These are phyloP conservation scores for Saccharomyces pastorianus DNA, from an alignment of 1,139 yeast genomes.

Conservation along the genomic window DNA sequence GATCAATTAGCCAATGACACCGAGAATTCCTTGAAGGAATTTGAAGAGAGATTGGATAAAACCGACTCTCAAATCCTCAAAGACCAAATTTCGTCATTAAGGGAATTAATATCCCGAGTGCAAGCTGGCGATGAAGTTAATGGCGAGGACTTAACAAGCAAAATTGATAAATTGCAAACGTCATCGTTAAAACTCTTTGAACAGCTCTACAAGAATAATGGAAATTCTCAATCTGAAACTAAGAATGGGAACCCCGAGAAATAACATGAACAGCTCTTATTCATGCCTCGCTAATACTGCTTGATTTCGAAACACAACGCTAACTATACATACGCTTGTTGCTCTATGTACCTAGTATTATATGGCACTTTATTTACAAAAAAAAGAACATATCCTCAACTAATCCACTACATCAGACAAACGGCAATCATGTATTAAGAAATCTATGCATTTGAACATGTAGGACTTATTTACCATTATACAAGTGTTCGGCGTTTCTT, in stretches of 20 bases:
- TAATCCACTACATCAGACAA: neutral
- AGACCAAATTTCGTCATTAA: slow-evolving; percentile 66
- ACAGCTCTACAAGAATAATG: slow-evolving; percentile 79
- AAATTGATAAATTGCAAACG: slow-evolving; percentile 45
- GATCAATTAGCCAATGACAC: slow-evolving; percentile 95
- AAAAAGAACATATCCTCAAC: neutral
- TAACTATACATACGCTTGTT: neutral
- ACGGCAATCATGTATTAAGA: neutral
- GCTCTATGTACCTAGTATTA: neutral
- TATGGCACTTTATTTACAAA: neutral
- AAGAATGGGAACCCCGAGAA: neutral
- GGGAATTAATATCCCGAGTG: slow-evolving; percentile 88
- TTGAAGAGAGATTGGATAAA: slow-evolving; percentile 85
- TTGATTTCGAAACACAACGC: neutral
- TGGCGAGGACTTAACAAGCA: slow-evolving; percentile 75
- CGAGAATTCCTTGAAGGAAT: slow-evolving; percentile 87
- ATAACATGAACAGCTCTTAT: neutral
- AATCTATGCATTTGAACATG: neutral
- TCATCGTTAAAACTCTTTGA: slow-evolving; percentile 90
- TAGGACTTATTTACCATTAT: neutral
- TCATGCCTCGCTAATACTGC: neutral
- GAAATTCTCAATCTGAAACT: neutral
- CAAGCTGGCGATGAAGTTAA: slow-evolving; percentile 83
- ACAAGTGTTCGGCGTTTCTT: neutral
- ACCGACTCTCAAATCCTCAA: slow-evolving; percentile 69